Evolutionary conservation across 371 early-diverging fungal genomes (phyloP).

Genomic region (Mitosporidium daphniae): DNA sequence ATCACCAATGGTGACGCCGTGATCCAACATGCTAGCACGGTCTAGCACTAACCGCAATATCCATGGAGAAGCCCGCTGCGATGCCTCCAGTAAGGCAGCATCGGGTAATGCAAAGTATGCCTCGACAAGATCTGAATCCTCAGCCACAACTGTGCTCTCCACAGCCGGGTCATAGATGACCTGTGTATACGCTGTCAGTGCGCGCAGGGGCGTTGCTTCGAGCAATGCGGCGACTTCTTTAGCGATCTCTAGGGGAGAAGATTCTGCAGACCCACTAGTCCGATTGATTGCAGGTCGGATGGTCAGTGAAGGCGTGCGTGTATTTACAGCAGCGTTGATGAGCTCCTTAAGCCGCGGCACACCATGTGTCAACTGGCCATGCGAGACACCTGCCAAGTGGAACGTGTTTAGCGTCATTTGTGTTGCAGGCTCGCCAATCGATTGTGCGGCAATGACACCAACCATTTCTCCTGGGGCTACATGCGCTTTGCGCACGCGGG

Average conservation of each 20-base stretch:
- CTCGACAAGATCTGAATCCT: constrained; percentile 65
- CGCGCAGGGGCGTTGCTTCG: constrained; percentile 57
- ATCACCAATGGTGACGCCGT: constrained; percentile 40
- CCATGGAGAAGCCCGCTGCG: constrained; percentile 46
- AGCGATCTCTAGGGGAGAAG: no score
- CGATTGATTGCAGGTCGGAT: constrained; percentile 30
- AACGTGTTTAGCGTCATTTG: constrained; percentile 99
- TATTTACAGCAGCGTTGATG: constrained; percentile 84
- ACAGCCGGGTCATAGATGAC: constrained; percentile 91
- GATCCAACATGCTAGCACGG: constrained; percentile 41
- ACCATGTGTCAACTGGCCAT: constrained; percentile 86
- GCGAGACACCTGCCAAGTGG: constrained; percentile 94
- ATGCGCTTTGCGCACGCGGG: constrained; percentile 44
- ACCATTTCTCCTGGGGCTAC: constrained; percentile 97
- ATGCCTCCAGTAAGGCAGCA: constrained; percentile 13
- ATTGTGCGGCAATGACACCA: constrained; percentile 92
- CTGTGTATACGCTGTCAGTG: constrained; percentile 42
- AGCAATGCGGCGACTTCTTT: constrained; percentile 56
- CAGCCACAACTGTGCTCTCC: constrained; percentile 33
- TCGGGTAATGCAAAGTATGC: constrained; percentile 54
- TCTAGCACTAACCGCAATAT: constrained; percentile 61
- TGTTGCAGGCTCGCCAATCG: constrained; percentile 98
- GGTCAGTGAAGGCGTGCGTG: constrained; percentile 73
- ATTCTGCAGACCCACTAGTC: constrained; percentile 14
- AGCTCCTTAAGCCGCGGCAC: constrained; percentile 98